Evolutionary conservation across 805 yeast species (phyloP), one percentile per base, ranked within the genome.

Genomic region (Alloascoidea africana): DNA sequence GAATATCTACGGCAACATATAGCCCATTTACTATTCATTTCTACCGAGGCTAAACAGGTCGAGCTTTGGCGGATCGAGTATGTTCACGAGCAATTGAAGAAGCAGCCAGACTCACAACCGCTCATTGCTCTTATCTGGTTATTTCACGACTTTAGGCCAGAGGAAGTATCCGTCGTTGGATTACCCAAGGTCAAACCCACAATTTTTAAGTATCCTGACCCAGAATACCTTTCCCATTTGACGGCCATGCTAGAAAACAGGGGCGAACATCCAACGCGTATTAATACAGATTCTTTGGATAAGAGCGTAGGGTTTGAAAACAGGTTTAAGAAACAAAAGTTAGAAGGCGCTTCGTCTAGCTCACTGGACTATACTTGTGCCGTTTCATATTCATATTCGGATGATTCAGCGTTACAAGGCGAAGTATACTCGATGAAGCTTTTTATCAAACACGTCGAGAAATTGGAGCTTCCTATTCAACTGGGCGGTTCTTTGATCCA

Each of bases 1-100:
- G 59, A 54, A n/a, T 60, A 44, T 39, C 37, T 61, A 2, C 56
- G 62, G 39, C 44, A 51, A 3, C 49, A 55, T 44, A 40, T 60
- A 16, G 55, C 63, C 1, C 55, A 54, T 32, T 36, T 62, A 2
- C 38, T 63, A 3, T 45, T 60, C 27, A 50, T 62, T 46, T 38
- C 50, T 2, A 54, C 63, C 0, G 47, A 45, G n/a, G 39, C 40
- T 1, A 41, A 38, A 1, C 59, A 59, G 32, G 51, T 60, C 3
- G 54, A 45, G 27, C 43, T 49, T 1, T 48, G 55, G 52, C 52
- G 56, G 35, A 39, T 60, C 4, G 40, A 42, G 4, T 36, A 51
- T 8, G 36, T 61, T 3, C 23, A 42, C 6, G 44, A 47, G 41
- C 41, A 33, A 45, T 46, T 32, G 52, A 41, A 36, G 36, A 44